Conservation (phyloP, 2,329 filamentous ascomycete genomes). For the Monilinia fructigena region DNA sequence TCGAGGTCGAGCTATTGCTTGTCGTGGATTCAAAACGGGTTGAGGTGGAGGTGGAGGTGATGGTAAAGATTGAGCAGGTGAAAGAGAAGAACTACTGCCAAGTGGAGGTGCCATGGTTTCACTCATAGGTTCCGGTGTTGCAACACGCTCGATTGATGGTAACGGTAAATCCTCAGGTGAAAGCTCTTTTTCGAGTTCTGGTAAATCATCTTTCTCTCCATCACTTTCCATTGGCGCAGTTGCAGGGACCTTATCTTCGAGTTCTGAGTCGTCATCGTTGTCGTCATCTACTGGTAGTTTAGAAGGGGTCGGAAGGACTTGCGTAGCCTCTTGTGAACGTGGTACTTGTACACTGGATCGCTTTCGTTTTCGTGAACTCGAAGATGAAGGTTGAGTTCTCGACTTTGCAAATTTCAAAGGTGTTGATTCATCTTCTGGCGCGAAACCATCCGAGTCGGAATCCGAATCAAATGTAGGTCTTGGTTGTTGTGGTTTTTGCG, state of each 20-base stretch:
- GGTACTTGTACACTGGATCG: conserved; percentile 37
- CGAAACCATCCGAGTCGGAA: conserved; percentile 52
- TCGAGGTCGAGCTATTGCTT: conserved; percentile 31
- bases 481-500: conserved; percentile 40
- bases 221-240: conserved; percentile 30
- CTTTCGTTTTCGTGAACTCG: conserved; percentile 55
- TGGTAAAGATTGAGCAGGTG: conserved; percentile 29
- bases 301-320: conserved; percentile 31
- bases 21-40: conserved; percentile 19
- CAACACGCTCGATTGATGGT: conserved; percentile 31
- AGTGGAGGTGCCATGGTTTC: conserved; percentile 41
- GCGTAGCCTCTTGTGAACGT: conserved; percentile 25
- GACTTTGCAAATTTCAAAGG: conserved; percentile 54
- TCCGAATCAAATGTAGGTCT: conserved; percentile 44
- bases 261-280: conserved; percentile 20
- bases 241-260: conserved; percentile 33
- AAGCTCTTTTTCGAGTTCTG: conserved; percentile 17
- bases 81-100: conserved; percentile 37
- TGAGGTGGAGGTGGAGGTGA: conserved; percentile 30
- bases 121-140: conserved; percentile 37
- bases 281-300: conserved; percentile 20
- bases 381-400: conserved; percentile 20
- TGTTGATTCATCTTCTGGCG: conserved; percentile 66
- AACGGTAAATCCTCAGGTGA: conserved; percentile 26
- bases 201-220: conserved; percentile 25